Evolutionary conservation across 2,329 filamentous ascomycete species (phyloP).

Genomic region (Arachnopeziza araneosa): DNA sequence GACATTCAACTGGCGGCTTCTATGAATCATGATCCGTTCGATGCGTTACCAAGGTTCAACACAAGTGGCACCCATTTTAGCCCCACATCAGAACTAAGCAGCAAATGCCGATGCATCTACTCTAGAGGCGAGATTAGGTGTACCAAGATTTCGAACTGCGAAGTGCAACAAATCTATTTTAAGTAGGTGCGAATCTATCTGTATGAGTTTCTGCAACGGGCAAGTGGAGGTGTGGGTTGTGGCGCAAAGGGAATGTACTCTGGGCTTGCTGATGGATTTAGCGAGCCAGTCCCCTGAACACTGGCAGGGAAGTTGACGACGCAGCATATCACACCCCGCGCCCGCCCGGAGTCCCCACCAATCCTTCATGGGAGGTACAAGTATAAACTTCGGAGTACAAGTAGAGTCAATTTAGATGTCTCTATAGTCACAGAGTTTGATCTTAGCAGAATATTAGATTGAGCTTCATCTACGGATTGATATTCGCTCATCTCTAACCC

Average conservation of each 20-base stretch:
- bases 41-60: neutral
- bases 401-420: too few relatives aligned
- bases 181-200: neutral
- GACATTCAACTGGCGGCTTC: too few relatives aligned
- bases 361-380: neutral
- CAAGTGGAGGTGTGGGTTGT: neutral
- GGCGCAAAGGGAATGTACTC: neutral
- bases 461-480: too few relatives aligned
- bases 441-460: too few relatives aligned
- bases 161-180: conserved; percentile 1
- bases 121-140: neutral
- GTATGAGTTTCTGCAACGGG: neutral
- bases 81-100: neutral
- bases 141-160: neutral
- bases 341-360: neutral
- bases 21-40: too few relatives aligned
- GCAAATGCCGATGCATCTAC: neutral
- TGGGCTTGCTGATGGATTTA: neutral
- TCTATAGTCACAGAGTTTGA: too few relatives aligned
- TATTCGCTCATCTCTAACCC: too few relatives aligned
- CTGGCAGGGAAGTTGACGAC: neutral
- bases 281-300: neutral
- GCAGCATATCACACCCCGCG: neutral
- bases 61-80: neutral
- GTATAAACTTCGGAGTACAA: neutral